Evolutionary conservation across 2,329 filamentous ascomycete genomes (phyloP).

Genomic region (Monosporascus cannonballus): DNA sequence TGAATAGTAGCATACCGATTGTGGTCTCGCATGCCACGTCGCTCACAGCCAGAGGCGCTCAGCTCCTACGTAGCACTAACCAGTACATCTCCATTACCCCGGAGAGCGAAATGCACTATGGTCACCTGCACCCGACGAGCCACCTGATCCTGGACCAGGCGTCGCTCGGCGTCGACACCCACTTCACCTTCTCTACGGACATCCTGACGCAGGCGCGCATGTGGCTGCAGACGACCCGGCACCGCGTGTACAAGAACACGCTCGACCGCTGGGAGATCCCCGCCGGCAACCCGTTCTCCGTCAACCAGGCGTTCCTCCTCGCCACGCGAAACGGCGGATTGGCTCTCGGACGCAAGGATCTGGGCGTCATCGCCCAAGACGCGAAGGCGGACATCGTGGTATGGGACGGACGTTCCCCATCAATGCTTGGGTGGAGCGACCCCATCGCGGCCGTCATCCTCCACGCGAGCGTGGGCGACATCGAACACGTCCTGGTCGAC

Average conservation of each 20-base stretch:
- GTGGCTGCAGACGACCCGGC: conserved; percentile 44
- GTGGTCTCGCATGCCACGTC: conserved; percentile 47
- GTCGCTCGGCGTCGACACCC: conserved; percentile 48
- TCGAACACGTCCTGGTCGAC: conserved; percentile 41
- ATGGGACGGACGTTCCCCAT: conserved; percentile 39
- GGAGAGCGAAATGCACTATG: conserved; percentile 54
- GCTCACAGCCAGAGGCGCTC: conserved; percentile 31
- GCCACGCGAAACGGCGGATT: conserved; percentile 46
- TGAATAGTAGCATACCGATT: conserved; percentile 40
- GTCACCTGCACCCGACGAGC: conserved; percentile 40
- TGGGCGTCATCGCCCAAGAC: conserved; percentile 39
- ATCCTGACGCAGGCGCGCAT: conserved; percentile 46
- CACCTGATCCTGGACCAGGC: conserved; percentile 43
- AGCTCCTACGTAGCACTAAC: conserved; percentile 40
- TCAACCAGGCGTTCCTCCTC: conserved; percentile 48
- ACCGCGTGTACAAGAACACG: conserved; percentile 31
- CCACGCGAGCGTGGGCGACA: conserved; percentile 44
- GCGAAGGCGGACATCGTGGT: conserved; percentile 47
- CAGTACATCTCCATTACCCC: conserved; percentile 52
- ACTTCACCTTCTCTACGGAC: conserved; percentile 46
- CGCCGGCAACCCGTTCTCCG: conserved; percentile 43
- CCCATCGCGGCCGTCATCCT: conserved; percentile 48
- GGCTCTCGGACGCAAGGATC: conserved; percentile 40
- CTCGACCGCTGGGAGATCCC: conserved; percentile 37
- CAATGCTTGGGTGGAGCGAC: conserved; percentile 45